Evolutionary conservation across 2,329 filamentous ascomycete genomes (phyloP).

Genomic region (Fusarium sp.): DNA sequence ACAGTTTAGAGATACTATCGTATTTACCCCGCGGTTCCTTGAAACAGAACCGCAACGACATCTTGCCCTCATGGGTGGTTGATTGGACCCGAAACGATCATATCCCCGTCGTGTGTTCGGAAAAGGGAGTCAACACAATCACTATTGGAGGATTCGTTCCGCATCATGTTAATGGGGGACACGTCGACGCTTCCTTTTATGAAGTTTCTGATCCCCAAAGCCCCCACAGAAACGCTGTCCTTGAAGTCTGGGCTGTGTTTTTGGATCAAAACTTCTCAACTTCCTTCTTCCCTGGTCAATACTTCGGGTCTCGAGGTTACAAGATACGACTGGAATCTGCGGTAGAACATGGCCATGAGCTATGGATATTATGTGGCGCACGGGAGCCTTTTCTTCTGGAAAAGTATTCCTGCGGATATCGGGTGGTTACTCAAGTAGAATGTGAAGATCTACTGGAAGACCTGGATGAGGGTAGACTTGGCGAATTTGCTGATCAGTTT

Average conservation of each 20-base stretch:
- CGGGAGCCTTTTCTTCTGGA: neutral
- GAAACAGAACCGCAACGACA: rapidly evolving
- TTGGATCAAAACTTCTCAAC: neutral
- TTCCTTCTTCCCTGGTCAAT: neutral
- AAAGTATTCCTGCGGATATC: neutral
- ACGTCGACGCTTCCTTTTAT: neutral
- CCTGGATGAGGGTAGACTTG: neutral
- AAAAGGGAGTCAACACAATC: neutral
- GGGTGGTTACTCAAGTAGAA: neutral
- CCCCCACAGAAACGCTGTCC: rapidly evolving
- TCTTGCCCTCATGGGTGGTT: slow-evolving; percentile 6
- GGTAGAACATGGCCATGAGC: neutral
- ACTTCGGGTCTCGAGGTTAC: neutral
- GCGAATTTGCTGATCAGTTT: neutral
- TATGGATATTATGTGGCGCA: neutral
- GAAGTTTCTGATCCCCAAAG: neutral
- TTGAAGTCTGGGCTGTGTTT: neutral
- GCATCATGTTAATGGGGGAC: neutral
- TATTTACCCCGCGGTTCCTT: rapidly evolving
- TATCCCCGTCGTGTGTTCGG: too few relatives aligned
- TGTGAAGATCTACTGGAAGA: neutral
- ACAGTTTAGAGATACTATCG: neutral
- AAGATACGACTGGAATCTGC: neutral
- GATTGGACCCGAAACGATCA: neutral
- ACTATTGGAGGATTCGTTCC: neutral